Conservation (phyloP, 164 flowering plant species). For the Stephania cephalantha region DNA sequence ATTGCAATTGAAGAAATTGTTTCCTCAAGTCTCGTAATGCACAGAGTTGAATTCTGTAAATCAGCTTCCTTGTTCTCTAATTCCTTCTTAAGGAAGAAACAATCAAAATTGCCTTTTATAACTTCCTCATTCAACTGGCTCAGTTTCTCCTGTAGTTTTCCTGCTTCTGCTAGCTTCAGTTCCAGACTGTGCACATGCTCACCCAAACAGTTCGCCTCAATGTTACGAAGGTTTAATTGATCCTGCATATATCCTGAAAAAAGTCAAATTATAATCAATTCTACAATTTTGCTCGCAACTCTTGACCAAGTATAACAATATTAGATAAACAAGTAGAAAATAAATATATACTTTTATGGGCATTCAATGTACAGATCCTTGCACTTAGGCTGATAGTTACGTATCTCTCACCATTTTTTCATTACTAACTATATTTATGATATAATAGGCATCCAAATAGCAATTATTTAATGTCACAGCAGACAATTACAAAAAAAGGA, state of each 20-base stretch:
- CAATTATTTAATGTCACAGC: background rate
- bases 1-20: conserved; percentile 47
- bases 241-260: conserved; percentile 67
- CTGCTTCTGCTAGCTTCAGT: conserved; percentile 40
- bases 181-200: conserved; percentile 58
- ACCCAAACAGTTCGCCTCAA: conserved; percentile 37
- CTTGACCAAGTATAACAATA: background rate
- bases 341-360: background rate
- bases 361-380: background rate
- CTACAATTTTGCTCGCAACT: background rate
- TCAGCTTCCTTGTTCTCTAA: conserved; percentile 48
- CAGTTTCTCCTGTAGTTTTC: conserved; percentile 35
- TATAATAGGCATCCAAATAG: too few relatives aligned
- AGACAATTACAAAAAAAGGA: background rate
- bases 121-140: conserved; percentile 41
- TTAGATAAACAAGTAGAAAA: too few relatives aligned
- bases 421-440: too few relatives aligned
- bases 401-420: too few relatives aligned
- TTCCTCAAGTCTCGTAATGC: conserved; percentile 55
- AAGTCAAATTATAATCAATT: conserved; percentile 6
- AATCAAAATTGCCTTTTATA: conserved; percentile 37
- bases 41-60: conserved; percentile 32
- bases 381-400: background rate
- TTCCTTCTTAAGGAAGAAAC: conserved; percentile 35
- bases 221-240: conserved; percentile 54